Percentiles rank a stretch among this genome's conserved stretches.
phyloP scores from a whole-genome alignment of 2,329 filamentous ascomycete species.

The Gyromitra esculenta region DNA sequence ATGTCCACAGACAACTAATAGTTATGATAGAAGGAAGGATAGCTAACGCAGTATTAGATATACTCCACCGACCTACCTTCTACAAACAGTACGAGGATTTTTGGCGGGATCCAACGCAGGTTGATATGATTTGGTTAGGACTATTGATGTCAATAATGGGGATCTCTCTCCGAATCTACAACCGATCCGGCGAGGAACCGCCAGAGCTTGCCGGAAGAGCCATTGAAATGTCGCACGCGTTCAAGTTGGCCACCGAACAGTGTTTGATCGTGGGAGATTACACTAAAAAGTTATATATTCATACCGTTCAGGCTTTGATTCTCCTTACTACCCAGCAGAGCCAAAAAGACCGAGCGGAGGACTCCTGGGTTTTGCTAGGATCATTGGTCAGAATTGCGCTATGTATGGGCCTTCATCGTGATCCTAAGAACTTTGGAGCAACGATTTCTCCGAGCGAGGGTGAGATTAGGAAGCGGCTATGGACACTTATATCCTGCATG shows the following conservation, averaged over 20 bases:
- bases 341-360: slow-evolving; percentile 56
- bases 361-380: slow-evolving; percentile 65
- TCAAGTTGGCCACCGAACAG: slow-evolving; percentile 77
- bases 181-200: slow-evolving; percentile 81
- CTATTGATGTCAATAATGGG: slow-evolving; percentile 79
- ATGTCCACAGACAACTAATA: slow-evolving; percentile 60
- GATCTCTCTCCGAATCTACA: slow-evolving; percentile 80
- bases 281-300: slow-evolving; percentile 65
- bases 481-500: slow-evolving; percentile 76
- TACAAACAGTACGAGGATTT: slow-evolving; percentile 71
- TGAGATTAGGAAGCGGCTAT: slow-evolving; percentile 76
- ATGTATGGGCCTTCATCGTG: slow-evolving; percentile 76
- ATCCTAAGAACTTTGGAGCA: slow-evolving; percentile 75
- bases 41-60: slow-evolving; percentile 62
- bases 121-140: slow-evolving; percentile 80
- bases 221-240: slow-evolving; percentile 63
- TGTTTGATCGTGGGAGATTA: slow-evolving; percentile 80
- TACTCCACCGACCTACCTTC: slow-evolving; percentile 86
- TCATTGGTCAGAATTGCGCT: slow-evolving; percentile 68
- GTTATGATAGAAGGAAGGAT: slow-evolving; percentile 57
- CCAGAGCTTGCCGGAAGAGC: slow-evolving; percentile 67
- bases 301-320: slow-evolving; percentile 57
- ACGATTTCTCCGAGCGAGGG: slow-evolving; percentile 77
- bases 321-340: slow-evolving; percentile 53
- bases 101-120: slow-evolving; percentile 78